Evolutionary conservation across 140 eudicot genomes (phyloP), one percentile per base, ranked within the genome.

Genomic region (Anethum foeniculum): DNA sequence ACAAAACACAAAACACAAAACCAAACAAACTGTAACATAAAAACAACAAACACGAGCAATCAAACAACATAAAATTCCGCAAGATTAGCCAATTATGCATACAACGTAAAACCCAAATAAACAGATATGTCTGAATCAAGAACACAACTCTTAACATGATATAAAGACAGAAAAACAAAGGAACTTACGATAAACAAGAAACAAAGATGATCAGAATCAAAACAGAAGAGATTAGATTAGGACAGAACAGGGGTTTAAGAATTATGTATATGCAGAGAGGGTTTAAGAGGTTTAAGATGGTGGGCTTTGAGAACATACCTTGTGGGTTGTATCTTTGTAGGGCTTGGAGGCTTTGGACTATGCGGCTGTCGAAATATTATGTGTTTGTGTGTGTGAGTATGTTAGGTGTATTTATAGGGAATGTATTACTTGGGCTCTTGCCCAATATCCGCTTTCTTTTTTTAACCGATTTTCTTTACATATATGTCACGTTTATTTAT

Each of bases 301-400:
- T 81, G 84, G 84, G 84, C 80, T 74, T 75, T 39, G 47, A 47
- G 30, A 65, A 49, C 56, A 49, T 49, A 49, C 56, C 28, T 58
- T 21, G 46, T 41, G 46, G 46, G 46, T 41, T 41, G 46, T 41
- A 41, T 41, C 46, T 41, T 0, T 41, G 9, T 5, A 41, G 46
- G 46, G 8, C 46, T 39, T 39, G 43, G 43, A 39, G 38, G 38
- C 38, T 39, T 39, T 39, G 6, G 43, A 39, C 46, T 41, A 41
- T 41, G 46, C 46, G 46, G 46, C 46, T 41, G 46, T 41, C 46
- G 46, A 41, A 5, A 41, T 41, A 41, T 41, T 41, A 1, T 41
- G 46, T 41, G 46, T 3, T 41, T 41, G 46, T 39, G 43, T 5
- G 46, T 41, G 46, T 39, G 43, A 0, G 43, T 47, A 15, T 49